Evolutionary conservation across 345 rosid species (phyloP), one percentile per base, ranked within the genome.

Genomic region (Eucalyptus cloeziana): DNA sequence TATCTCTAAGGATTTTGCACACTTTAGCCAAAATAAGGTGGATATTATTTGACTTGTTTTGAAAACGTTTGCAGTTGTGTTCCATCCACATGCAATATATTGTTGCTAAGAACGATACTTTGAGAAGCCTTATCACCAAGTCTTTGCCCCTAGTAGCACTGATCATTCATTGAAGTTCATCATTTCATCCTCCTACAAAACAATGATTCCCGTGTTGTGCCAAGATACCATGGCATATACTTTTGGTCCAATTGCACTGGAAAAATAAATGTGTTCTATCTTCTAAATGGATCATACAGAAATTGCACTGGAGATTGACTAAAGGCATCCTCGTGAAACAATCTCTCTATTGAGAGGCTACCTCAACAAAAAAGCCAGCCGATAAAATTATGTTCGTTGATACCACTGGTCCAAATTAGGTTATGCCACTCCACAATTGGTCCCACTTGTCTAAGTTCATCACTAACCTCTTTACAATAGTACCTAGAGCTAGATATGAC

Each of bases 41-140:
- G n/a, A 58, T 25, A 58, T 25, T 12, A 25, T 58, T 58, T 27
- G 69, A 27, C 11, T 64, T 64, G 21, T 64, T 64, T 16, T 14
- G 37, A 64, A 30, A 64, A n/a, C 3, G 3, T 0, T 16, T n/a
- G 33, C 0, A 0, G 21, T 14, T n/a, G 21, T 0, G 0, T 31
- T 64, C 19, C 76, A 64, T 64, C 76, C 37, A n/a, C 7, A 64
- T 14, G 71, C 37, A 64, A 13, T 15, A 64, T 16, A 64, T 64
- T n/a, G 76, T n/a, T 64, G 76, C 21, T 0, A 64, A 15, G 40
- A 64, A n/a, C 4, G 10, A 30, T 1, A 3, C 10, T 0, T 64
- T 64, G 37, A 64, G 17, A 21, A 4, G 76, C 76, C 76, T 64
- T 64, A 31, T 21, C 76, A n/a, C 19, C 21, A 7, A 64, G 21